A percentile compares a stretch with the other conserved stretches of the same genome.
phyloP scores from a whole-genome alignment of 352 stramenopile genomes.

The Pythium pyrilobum region DNA sequence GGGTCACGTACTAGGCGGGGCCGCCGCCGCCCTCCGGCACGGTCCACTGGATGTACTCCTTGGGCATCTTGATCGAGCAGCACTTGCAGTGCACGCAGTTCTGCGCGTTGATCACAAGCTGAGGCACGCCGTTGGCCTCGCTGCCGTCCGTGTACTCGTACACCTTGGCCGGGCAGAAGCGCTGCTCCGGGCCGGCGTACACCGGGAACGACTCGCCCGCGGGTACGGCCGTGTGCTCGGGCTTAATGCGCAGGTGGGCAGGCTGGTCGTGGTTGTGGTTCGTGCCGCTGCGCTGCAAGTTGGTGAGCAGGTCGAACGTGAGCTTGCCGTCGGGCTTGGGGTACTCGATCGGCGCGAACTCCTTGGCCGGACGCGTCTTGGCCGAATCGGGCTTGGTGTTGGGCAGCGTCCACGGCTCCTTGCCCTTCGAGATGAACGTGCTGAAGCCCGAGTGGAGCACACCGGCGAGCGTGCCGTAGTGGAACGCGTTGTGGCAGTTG shows the following conservation, averaged over 20 bases:
- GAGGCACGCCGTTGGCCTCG: conserved; percentile 74
- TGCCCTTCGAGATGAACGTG: conserved; percentile 92
- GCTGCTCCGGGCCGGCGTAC: conserved; percentile 96
- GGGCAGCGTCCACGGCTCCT: conserved; percentile 95
- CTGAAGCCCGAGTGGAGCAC: conserved; percentile 92
- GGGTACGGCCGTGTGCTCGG: conserved; percentile 81
- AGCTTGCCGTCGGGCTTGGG: conserved; percentile 95
- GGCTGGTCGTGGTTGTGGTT: conserved; percentile 99
- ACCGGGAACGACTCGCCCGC: conserved; percentile 84
- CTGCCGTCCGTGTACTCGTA: conserved; percentile 98
- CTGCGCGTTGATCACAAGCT: conserved; percentile 98
- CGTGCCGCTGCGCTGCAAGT: conserved; percentile 95
- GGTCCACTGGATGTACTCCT: conserved; percentile 99
- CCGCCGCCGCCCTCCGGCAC: conserved; percentile 97
- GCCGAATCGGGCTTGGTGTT: conserved; percentile 85
- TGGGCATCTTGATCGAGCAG: conserved; percentile 99
- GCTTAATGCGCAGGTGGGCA: conserved; percentile 95
- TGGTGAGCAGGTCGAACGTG: conserved; percentile 98
- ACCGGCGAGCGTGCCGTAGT: conserved; percentile 91
- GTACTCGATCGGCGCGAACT: conserved; percentile 94
- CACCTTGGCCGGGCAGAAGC: conserved; percentile 97
- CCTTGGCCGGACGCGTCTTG: conserved; percentile 88
- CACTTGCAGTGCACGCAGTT: conserved; percentile 99
- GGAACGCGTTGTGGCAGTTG: conserved; percentile 97
- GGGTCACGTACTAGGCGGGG: conserved; percentile 96